Percentiles rank a stretch among this genome's conserved stretches.
phyloP scores from a whole-genome alignment of 2,329 filamentous ascomycete genomes.

The Aspergillus udagawae region DNA sequence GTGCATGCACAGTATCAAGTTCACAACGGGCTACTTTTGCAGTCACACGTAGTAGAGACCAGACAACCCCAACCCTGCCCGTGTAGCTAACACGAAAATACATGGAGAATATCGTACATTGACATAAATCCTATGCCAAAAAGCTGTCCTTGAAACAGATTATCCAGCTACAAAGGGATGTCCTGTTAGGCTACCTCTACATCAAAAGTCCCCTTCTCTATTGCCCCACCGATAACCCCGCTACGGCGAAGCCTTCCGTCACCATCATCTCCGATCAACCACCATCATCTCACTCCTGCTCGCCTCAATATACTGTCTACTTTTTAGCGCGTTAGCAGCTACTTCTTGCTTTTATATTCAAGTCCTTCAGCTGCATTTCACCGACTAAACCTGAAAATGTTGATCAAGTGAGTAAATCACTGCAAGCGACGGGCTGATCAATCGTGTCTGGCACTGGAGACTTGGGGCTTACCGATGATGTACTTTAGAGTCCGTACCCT shows the following conservation, averaged over 20 bases:
- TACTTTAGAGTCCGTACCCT: conserved; percentile 81
- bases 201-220: not conserved
- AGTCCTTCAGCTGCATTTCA: not conserved
- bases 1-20: not conserved
- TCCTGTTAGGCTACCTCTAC: not conserved
- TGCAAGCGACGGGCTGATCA: not conserved
- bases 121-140: not conserved
- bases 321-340: not conserved
- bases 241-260: conserved; percentile 26
- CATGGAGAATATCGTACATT: not conserved
- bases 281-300: conserved; percentile 11
- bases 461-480: conserved; percentile 9
- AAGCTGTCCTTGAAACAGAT: not conserved
- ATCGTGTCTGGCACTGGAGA: not conserved
- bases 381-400: conserved; percentile 34
- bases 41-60: not conserved
- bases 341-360: not conserved
- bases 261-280: conserved; percentile 11
- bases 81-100: not conserved
- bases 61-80: not conserved
- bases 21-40: not conserved
- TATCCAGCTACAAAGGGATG: not conserved
- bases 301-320: conserved; percentile 6
- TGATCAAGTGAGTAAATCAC: conserved; percentile 46
- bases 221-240: conserved; percentile 30